phyloP scores from a whole-genome alignment of 495 filamentous ascomycete genomes.

The Tuber microsphaerosporum region DNA sequence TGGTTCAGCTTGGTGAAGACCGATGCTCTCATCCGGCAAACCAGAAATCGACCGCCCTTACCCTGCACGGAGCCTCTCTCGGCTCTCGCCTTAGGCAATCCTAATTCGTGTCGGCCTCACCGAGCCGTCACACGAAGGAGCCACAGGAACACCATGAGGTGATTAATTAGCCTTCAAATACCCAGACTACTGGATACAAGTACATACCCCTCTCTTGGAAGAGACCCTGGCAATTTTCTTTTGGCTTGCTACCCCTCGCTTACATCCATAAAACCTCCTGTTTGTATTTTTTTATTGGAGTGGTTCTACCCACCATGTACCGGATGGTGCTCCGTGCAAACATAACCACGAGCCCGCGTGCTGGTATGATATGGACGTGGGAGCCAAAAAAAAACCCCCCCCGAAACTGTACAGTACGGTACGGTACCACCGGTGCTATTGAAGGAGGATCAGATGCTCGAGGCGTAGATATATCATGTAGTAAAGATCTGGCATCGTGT shows the following conservation, averaged over 20 bases:
- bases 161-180: not conserved
- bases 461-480: not conserved
- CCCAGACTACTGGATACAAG: not conserved
- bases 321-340: not conserved
- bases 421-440: not conserved
- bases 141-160: conserved; percentile 25
- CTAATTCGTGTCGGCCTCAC: conserved; percentile 15
- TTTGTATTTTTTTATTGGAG: not conserved
- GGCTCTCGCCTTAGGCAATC: not conserved
- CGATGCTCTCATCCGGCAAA: not conserved
- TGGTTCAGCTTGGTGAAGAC: not conserved
- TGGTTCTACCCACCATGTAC: not conserved
- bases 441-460: not conserved
- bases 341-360: not conserved
- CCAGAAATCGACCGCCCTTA: not conserved
- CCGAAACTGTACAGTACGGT: not conserved
- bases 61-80: conserved; percentile 2
- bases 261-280: not conserved
- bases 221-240: not conserved
- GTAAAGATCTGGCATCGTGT: not conserved
- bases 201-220: not conserved
- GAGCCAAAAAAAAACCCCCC: not conserved
- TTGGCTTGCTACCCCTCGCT: not conserved
- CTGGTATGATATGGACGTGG: not conserved
- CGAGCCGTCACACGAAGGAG: conserved; percentile 33